These are phyloP conservation scores for Taphrina pruni DNA, from an alignment of 1,139 yeast species.

Conservation along the genomic window DNA sequence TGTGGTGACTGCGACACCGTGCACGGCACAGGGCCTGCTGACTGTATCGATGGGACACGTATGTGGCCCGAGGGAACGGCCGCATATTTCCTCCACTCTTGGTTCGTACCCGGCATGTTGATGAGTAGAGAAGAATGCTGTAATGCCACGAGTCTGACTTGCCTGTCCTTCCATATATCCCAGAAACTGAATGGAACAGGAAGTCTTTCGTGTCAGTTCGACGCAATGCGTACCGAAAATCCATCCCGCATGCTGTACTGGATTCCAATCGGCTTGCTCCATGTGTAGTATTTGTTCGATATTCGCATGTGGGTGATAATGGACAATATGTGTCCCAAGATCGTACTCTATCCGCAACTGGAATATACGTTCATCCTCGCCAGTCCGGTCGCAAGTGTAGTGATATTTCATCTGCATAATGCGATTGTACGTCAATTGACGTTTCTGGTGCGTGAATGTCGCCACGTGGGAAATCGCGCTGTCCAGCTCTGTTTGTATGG, in stretches of 20 bases:
- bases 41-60: neutral
- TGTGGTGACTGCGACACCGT: too few relatives aligned
- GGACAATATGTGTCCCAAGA: neutral
- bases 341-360: neutral
- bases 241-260: neutral
- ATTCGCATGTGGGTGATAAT: neutral
- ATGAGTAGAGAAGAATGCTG: neutral
- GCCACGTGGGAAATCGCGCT: too few relatives aligned
- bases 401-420: neutral
- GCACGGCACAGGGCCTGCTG: neutral
- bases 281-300: neutral
- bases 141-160: neutral
- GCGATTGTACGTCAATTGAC: neutral
- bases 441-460: neutral
- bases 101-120: neutral
- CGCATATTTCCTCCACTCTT: neutral
- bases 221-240: neutral
- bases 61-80: neutral
- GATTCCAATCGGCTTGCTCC: constrained; percentile 4
- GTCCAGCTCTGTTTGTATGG: too few relatives aligned
- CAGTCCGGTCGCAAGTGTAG: neutral
- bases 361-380: neutral
- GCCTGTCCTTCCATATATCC: neutral
- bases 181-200: neutral
- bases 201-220: neutral